Conservation (phyloP, 148 eudicot genomes). For the Silene conica region DNA sequence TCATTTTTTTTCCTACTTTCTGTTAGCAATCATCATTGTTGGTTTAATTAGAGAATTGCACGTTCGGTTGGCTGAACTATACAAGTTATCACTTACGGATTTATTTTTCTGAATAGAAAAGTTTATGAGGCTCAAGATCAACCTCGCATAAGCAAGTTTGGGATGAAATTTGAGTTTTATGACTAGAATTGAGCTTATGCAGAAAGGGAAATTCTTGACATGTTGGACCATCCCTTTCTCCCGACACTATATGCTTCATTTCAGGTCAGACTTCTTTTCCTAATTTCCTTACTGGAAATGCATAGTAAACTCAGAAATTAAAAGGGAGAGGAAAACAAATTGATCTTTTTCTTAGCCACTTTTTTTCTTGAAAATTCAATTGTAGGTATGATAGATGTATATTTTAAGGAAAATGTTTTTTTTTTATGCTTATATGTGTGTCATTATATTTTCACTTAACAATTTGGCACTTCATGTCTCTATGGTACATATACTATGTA, state of each 20-base stretch:
- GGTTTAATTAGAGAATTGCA: neutral
- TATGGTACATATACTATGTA: neutral
- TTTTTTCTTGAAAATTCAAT: too few species aligned
- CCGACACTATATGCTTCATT: too few species aligned
- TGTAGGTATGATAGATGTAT: too few species aligned
- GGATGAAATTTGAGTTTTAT: too few species aligned
- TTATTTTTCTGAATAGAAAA: too few species aligned
- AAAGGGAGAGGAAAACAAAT: too few species aligned
- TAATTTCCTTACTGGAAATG: neutral
- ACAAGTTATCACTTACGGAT: too few species aligned
- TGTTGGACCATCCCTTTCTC: conserved; percentile 97
- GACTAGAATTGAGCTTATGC: conserved; percentile 99
- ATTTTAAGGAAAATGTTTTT: neutral
- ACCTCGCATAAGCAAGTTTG: too few species aligned
- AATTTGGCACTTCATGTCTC: neutral
- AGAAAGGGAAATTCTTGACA: conserved; percentile 91
- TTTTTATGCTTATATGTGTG: too few species aligned
- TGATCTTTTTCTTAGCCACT: too few species aligned
- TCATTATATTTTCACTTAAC: neutral
- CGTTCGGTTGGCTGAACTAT: neutral
- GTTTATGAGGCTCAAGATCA: too few species aligned
- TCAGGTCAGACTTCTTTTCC: too few species aligned
- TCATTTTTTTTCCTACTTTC: neutral
- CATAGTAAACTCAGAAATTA: neutral
- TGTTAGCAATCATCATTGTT: neutral